Base-by-base conservation (phyloP, 2,329 filamentous ascomycete genomes). In the Ophiognomonia clavigignenti-juglandacearum region DNA sequence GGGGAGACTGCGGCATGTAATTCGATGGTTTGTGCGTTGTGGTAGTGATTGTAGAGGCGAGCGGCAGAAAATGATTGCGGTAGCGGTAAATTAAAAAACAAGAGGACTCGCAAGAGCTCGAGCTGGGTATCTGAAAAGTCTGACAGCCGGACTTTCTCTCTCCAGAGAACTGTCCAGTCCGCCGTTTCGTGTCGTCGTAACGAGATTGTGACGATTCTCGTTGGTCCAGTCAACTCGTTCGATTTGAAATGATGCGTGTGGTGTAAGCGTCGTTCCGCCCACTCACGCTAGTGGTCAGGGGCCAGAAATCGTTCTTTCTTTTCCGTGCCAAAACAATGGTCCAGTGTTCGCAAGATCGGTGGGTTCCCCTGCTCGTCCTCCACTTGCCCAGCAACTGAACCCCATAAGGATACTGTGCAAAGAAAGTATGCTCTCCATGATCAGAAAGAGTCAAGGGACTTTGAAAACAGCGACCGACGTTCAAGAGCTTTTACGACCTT, bases 401-500 rank as follows among this genome's bases (percentile, higher is more conserved):
- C 35, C 27, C 35, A 35, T 54, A 44, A 59, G 52, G 54, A 48
- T 50, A 53, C 49, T 49, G 55, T 51, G 61, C 64, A 67, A 63
- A 60, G 60, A 62, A 57, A 64, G 64, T 60, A 61, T 61, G 59
- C 58, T 61, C 56, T 53, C 39, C 56, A 54, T 47, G 56, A 57
- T 57, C 56, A 52, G 48, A 57, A 61, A 60, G 56, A 59, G 56
- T 55, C 60, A 57, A 58, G 48, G 57, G 58, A 56, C 57, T 63
- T 59, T 60, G 51, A 59, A 53, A 51, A 53, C 45, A 40, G 35
- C 5, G 34, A 20, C 34, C 9, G 11, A n/a, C 45, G 52, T 59
- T 69, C 68, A 61, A 70, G 59, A 69, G 62, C 60, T 70, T 72
- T 63, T 70, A 65, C 60, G 67, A 62, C 34, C 4, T 20, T 26